phyloP scores from a whole-genome alignment of 2,329 filamentous ascomycete species.

The Monosporascus sp. region DNA sequence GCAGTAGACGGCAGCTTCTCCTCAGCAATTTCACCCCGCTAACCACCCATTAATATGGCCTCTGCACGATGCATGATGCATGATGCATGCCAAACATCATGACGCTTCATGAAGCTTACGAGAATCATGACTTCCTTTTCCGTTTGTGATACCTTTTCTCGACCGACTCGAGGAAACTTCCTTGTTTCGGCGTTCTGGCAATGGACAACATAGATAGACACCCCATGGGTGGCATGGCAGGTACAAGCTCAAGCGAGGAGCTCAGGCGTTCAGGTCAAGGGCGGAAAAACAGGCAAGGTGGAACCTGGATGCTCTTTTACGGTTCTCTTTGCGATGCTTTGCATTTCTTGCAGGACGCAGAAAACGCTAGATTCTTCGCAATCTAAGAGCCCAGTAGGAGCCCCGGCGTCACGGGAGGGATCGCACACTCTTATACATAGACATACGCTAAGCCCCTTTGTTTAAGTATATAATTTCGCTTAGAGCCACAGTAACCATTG shows the following conservation, averaged over 20 bases:
- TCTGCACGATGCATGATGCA: not conserved
- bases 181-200: slow-evolving; percentile 19
- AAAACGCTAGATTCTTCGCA: not conserved
- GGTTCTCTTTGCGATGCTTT: not conserved
- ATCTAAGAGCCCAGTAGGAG: not conserved
- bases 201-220: slow-evolving; percentile 9
- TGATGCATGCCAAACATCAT: slow-evolving; percentile 9
- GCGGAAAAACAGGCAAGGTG: not conserved
- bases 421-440: not conserved
- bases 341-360: not conserved
- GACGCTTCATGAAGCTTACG: slow-evolving; percentile 25
- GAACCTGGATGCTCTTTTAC: not conserved
- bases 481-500: not conserved
- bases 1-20: not conserved
- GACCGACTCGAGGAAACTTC: slow-evolving; percentile 8
- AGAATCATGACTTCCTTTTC: slow-evolving; percentile 17
- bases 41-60: slow-evolving; percentile 12
- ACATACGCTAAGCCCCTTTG: not conserved
- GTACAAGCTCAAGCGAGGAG: slow-evolving; percentile 10
- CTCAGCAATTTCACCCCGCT: not conserved
- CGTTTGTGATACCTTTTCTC: slow-evolving; percentile 12
- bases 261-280: slow-evolving; percentile 11
- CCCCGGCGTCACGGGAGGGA: too few species aligned
- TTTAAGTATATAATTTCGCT: not conserved
- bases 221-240: slow-evolving; percentile 11